A percentile compares a stretch with the other conserved stretches of the same genome.
Evolutionary conservation across 306 rosid genomes (phyloP).

Genomic region (Gillenia trifoliata): DNA sequence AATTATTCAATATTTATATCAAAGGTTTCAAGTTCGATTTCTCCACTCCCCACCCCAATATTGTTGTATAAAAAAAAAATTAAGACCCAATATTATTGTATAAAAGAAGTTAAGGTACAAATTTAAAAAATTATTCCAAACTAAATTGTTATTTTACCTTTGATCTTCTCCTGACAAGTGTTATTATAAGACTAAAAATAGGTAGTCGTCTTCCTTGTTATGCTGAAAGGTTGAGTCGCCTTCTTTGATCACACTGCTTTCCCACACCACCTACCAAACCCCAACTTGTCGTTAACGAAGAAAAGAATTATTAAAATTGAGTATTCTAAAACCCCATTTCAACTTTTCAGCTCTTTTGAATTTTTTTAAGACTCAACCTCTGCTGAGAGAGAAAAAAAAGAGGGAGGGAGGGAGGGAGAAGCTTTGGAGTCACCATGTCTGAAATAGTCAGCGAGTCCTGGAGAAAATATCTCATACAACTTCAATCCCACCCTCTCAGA

Average conservation of each 20-base stretch:
- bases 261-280: slow-evolving; percentile 11
- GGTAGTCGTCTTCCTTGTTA: neutral
- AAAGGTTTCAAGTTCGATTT: too few species aligned
- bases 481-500: slow-evolving; percentile 80
- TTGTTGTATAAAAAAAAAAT: too few species aligned
- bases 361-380: neutral
- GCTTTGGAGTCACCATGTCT: slow-evolving; percentile 52
- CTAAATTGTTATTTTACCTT: neutral
- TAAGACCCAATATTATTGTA: too few species aligned
- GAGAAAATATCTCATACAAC: slow-evolving; percentile 65
- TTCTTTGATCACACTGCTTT: neutral
- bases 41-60: too few species aligned
- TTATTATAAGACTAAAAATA: neutral
- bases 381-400: neutral
- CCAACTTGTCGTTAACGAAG: slow-evolving; percentile 16
- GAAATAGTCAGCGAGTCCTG: slow-evolving; percentile 54
- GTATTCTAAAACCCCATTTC: neutral
- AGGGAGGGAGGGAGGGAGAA: neutral
- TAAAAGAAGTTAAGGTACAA: too few species aligned
- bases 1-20: too few species aligned
- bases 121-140: too few species aligned
- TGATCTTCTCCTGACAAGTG: neutral
- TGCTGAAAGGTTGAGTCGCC: neutral
- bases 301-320: neutral
- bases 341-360: neutral